phyloP scores from a whole-genome alignment of 2,329 filamentous ascomycete genomes.

The Talaromyces sp. region DNA sequence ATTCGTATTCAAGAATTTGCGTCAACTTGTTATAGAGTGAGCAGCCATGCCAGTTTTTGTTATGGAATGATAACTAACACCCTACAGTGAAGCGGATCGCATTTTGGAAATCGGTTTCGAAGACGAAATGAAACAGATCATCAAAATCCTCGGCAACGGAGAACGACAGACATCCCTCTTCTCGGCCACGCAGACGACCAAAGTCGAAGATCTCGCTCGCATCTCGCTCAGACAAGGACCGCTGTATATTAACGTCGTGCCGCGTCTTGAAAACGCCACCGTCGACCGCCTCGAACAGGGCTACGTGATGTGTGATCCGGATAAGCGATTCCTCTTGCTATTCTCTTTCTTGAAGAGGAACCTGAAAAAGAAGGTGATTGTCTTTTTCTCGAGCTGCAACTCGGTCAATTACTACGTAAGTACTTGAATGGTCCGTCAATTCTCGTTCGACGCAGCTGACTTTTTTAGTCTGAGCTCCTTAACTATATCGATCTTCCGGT shows the following conservation, averaged over 20 bases:
- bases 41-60: neutral
- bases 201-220: conserved; percentile 92
- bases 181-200: conserved; percentile 95
- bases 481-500: conserved; percentile 96
- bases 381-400: conserved; percentile 89
- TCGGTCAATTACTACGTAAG: conserved; percentile 83
- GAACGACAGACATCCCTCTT: conserved; percentile 96
- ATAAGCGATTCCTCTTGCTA: conserved; percentile 87
- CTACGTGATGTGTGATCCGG: conserved; percentile 87
- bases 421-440: conserved; percentile 24
- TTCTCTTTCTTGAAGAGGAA: conserved; percentile 93
- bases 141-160: conserved; percentile 85
- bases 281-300: conserved; percentile 93
- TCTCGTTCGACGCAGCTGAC: neutral
- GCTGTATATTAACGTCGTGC: conserved; percentile 94
- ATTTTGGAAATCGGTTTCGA: conserved; percentile 98
- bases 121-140: conserved; percentile 94
- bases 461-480: conserved; percentile 72
- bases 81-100: conserved; percentile 69
- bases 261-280: conserved; percentile 82
- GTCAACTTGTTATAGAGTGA: conserved; percentile 79
- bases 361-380: conserved; percentile 93
- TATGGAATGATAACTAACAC: neutral
- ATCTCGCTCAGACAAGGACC: conserved; percentile 89
- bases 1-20: conserved; percentile 88